Evolutionary conservation across 257 asterid species (phyloP), one percentile per base, ranked within the genome.

Genomic region (Jaltomata sinuosa): DNA sequence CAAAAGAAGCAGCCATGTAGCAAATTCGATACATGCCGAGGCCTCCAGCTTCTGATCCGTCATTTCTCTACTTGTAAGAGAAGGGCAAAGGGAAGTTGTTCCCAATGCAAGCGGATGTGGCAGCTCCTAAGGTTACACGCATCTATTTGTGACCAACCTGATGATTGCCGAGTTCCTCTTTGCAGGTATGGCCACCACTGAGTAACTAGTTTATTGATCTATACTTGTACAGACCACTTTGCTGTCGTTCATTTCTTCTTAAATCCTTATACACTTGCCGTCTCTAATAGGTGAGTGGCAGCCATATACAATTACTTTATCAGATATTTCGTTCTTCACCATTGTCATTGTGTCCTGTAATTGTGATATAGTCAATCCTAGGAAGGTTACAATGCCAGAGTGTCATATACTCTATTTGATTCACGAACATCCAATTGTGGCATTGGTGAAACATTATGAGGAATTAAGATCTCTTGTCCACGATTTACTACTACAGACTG

Each of bases 31-130:
- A 93, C 97, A 0, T 95, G 99, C 86, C 95, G 87, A 21, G 97
- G 99, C 5, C 85, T 95, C 59, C 98, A 95, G 90, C 94, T 92
- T 84, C 87, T 93, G 79, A 91, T 95, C 34, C 88, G 84, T 85
- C 99, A 95, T 86, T 95, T 94, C 11, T 97, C 96, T 45, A 80
- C 87, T 29, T 95, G 99, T 54, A 89, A 89, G 91, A 93, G 85
- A 84, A 89, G 91, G 87, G 96, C 86, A 0, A 93, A 94, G 19
- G 97, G 98, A 15, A 95, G 97, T n/a, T 95, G 99, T 64, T 72
- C 81, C 32, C 88, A 91, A 25, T 95, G 98, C 86, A 92, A 89
- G n/a, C 81, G 97, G 27, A 95, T 93, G 99, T 94, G 98, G 98
- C 98, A 95, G 88, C 97, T 95, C 22, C 89, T 95, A 64, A 74